A percentile compares a stretch with the other conserved stretches of the same genome.
Conservation (phyloP, 2,329 filamentous ascomycete species). For the Aureobasidium sp. region DNA sequence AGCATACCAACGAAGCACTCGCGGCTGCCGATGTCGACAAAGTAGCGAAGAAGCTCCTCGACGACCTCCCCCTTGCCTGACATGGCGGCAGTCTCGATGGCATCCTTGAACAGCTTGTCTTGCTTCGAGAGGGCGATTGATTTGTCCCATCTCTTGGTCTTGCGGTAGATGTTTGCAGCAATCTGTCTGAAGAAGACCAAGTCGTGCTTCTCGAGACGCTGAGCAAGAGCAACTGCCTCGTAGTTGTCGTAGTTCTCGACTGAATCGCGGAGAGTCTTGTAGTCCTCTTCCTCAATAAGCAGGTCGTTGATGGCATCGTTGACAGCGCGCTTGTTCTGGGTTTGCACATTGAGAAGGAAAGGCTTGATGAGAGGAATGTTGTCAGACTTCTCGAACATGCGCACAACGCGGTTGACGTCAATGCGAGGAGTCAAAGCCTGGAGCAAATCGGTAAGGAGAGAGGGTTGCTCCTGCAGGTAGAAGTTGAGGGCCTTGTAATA, state of each 20-base stretch:
- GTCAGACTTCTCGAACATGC: slow-evolving; percentile 97
- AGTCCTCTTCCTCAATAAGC: slow-evolving; percentile 96
- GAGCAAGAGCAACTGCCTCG: slow-evolving; percentile 84
- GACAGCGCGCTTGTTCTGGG: slow-evolving; percentile 95
- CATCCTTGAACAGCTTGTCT: slow-evolving; percentile 99
- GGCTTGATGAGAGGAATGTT: slow-evolving; percentile 98
- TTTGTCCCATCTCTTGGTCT: slow-evolving; percentile 99
- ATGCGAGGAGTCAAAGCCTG: slow-evolving; percentile 87
- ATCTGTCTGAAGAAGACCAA: slow-evolving; percentile 99
- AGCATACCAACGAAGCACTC: slow-evolving; percentile 99
- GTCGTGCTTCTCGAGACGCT: slow-evolving; percentile 92
- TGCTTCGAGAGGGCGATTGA: slow-evolving; percentile 96
- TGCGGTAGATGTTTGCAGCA: slow-evolving; percentile 95
- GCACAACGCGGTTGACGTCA: slow-evolving; percentile 97
- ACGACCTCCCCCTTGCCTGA: slow-evolving; percentile 87
- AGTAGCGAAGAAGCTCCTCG: slow-evolving; percentile 92
- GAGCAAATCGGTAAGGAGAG: slow-evolving; percentile 88
- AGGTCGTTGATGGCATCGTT: slow-evolving; percentile 98
- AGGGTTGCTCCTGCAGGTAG: slow-evolving; percentile 94
- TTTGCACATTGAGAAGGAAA: slow-evolving; percentile 91
- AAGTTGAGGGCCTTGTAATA: slow-evolving; percentile 97
- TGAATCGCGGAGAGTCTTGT: slow-evolving; percentile 96
- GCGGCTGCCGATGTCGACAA: slow-evolving; percentile 96
- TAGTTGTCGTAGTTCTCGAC: slow-evolving; percentile 99
- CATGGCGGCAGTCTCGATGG: slow-evolving; percentile 92